These are phyloP conservation scores for Hypsizygus marmoreus DNA, from an alignment of 768 basidiomycete species.

Conservation along the genomic window DNA sequence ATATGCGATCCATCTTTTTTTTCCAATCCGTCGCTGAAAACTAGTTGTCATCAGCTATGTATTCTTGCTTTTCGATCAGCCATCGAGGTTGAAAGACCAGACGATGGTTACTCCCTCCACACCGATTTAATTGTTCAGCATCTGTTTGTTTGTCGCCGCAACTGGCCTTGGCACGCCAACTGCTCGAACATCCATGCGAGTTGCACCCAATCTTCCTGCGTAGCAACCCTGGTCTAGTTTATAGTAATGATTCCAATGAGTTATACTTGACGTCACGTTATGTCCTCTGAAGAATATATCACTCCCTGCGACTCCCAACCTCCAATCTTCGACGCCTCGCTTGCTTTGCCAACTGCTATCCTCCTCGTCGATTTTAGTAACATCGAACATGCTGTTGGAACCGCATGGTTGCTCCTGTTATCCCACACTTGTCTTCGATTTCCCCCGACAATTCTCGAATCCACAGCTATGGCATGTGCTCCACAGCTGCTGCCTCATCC, in stretches of 20 bases:
- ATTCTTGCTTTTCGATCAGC: constrained; percentile 36
- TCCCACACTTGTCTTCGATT: no score
- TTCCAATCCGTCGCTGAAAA: background rate
- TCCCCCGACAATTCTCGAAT: no score
- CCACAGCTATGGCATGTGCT: no score
- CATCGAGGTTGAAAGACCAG: constrained; percentile 29
- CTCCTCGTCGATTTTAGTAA: no score
- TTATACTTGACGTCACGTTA: no score
- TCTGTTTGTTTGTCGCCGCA: constrained; percentile 32
- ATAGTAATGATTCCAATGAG: background rate
- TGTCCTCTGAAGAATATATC: no score
- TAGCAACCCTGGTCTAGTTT: background rate
- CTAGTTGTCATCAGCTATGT: constrained; percentile 25
- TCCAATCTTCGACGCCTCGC: no score
- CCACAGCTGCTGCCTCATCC: no score
- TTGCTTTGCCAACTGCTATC: no score
- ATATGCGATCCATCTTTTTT: constrained; percentile 1
- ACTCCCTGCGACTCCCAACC: no score
- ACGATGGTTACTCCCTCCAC: constrained; percentile 28
- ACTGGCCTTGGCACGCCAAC: constrained; percentile 34
- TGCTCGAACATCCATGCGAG: constrained; percentile 39
- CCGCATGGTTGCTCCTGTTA: no score
- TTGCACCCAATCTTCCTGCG: constrained; percentile 24
- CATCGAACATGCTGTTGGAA: no score
- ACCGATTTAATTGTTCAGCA: constrained; percentile 28